phyloP scores from a whole-genome alignment of 768 basidiomycete genomes.

The Psilocybe cubensis region DNA sequence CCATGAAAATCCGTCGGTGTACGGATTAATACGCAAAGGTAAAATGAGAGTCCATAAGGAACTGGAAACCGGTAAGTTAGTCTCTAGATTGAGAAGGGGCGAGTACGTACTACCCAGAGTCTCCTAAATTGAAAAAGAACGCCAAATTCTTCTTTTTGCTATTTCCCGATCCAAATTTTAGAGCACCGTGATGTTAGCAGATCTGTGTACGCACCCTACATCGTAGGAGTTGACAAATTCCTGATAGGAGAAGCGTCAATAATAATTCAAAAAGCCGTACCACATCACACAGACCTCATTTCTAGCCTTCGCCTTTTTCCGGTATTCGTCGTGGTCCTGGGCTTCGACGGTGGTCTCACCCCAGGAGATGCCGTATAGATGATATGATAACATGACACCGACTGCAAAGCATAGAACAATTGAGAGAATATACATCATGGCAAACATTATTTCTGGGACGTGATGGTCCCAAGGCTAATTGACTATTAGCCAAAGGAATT shows the following conservation, averaged over 20 bases:
- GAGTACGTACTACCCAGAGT: conserved; percentile 75
- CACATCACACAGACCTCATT: conserved; percentile 53
- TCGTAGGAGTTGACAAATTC: conserved; percentile 92
- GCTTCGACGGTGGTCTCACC: conserved; percentile 92
- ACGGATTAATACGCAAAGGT: conserved; percentile 79
- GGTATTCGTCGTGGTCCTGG: conserved; percentile 85
- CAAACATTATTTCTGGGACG: conserved; percentile 71
- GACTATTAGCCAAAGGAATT: neutral
- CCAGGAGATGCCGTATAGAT: conserved; percentile 67
- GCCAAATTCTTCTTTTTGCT: conserved; percentile 69
- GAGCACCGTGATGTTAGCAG: neutral
- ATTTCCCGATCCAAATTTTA: neutral
- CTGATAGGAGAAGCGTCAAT: conserved; percentile 36
- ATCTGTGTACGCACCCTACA: conserved; percentile 60
- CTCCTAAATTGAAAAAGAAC: conserved; percentile 87
- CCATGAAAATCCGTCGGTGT: conserved; percentile 86
- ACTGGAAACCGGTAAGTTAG: conserved; percentile 40
- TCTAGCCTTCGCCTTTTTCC: conserved; percentile 64
- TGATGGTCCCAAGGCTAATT: conserved; percentile 54
- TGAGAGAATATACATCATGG: conserved; percentile 77
- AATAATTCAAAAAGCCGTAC: neutral
- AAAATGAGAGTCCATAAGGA: conserved; percentile 79
- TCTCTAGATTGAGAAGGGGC: neutral
- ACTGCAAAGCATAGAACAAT: conserved; percentile 78
- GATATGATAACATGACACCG: conserved; percentile 71